Evolutionary conservation across 169 alveolate genomes (phyloP).

Genomic region (Plasmodium gallinaceum): DNA sequence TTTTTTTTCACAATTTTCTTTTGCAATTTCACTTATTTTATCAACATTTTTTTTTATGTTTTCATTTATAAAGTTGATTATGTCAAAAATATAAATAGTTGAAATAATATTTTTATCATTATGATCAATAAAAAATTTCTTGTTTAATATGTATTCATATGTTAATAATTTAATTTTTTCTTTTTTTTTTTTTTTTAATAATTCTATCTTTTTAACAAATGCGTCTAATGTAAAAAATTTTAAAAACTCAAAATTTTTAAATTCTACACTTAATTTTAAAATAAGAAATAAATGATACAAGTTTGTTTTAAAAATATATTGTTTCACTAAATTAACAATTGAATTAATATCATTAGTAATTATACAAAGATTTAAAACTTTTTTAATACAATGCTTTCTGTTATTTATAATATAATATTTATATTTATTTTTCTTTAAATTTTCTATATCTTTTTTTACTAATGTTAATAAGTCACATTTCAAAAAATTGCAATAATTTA

Average conservation of each 20-base stretch:
- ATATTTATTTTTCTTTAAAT: slow-evolving; percentile 29
- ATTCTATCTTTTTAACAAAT: slow-evolving; percentile 26
- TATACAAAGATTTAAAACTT: slow-evolving; percentile 7
- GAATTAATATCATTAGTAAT: neutral
- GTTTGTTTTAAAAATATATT: slow-evolving; percentile 15
- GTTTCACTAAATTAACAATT: neutral
- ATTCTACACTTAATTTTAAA: slow-evolving; percentile 31
- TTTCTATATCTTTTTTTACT: slow-evolving; percentile 44
- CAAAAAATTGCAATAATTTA: slow-evolving; percentile 21
- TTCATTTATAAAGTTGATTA: slow-evolving; percentile 43
- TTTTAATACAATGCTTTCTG: slow-evolving; percentile 48
- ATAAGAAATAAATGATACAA: slow-evolving; percentile 37
- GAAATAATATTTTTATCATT: neutral
- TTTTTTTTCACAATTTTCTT: neutral
- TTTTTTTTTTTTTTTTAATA: neutral
- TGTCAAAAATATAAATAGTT: slow-evolving; percentile 36
- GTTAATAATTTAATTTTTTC: slow-evolving; percentile 12
- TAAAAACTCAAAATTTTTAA: slow-evolving; percentile 34
- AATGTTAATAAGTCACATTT: slow-evolving; percentile 38
- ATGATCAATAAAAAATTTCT: slow-evolving; percentile 16
- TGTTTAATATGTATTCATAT: slow-evolving; percentile 2
- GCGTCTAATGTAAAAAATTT: slow-evolving; percentile 35
- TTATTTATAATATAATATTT: slow-evolving; percentile 23
- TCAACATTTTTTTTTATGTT: neutral
- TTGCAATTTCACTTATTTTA: neutral